phyloP scores from a whole-genome alignment of 2,329 filamentous ascomycete species.

The Metarhizium album region DNA sequence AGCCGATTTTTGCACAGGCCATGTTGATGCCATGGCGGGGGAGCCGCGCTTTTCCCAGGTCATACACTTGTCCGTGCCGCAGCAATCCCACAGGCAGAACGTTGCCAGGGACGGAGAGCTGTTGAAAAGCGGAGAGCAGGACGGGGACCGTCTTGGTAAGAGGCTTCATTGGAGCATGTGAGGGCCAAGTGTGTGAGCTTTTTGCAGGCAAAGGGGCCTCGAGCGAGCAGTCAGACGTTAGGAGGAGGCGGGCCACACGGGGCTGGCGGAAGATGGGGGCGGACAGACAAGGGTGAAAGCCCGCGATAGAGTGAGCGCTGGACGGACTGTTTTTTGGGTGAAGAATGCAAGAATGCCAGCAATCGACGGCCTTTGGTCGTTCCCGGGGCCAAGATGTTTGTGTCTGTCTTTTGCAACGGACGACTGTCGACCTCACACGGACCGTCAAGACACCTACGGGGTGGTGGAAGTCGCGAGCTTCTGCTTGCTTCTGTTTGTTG shows the following conservation, averaged over 20 bases:
- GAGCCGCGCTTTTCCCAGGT: constrained; percentile 3
- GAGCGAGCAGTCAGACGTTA: neutral
- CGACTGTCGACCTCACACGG: neutral
- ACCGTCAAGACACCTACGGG: neutral
- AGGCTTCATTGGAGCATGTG: constrained; percentile 2
- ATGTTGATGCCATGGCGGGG: neutral
- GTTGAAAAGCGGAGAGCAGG: constrained; percentile 2
- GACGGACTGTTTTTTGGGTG: too few species aligned
- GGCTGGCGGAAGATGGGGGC: neutral
- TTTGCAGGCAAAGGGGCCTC: neutral
- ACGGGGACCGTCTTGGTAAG: constrained; percentile 5
- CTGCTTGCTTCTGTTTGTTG: neutral
- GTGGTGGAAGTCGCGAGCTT: neutral
- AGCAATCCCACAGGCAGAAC: neutral
- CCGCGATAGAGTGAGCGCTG: neutral
- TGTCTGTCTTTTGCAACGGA: too few species aligned
- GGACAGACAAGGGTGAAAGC: neutral
- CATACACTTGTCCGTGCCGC: constrained; percentile 1
- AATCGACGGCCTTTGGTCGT: neutral
- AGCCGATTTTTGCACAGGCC: neutral
- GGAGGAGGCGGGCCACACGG: neutral
- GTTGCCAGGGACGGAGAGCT: neutral
- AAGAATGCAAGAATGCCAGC: neutral
- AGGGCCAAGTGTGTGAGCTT: neutral
- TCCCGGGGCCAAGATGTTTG: neutral